phyloP scores from a whole-genome alignment of 106 monocot genomes.

The Apostasia shenzhenica region DNA sequence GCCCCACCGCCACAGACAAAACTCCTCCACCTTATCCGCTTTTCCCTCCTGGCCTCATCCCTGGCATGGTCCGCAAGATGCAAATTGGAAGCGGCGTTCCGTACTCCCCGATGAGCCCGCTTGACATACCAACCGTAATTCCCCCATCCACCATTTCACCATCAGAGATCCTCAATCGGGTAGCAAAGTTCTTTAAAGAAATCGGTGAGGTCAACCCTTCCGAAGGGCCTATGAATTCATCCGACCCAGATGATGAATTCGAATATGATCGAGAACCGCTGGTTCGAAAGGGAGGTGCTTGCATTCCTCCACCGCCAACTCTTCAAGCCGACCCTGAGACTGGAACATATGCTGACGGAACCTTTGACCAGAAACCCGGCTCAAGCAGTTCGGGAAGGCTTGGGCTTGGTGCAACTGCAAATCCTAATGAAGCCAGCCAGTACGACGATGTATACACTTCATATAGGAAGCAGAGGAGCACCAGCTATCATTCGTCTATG shows the following conservation, averaged over 20 bases:
- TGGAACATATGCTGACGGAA: conserved; percentile 66
- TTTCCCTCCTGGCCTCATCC: conserved; percentile 93
- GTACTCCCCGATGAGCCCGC: conserved; percentile 88
- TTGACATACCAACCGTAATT: conserved; percentile 90
- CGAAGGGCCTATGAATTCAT: conserved; percentile 48
- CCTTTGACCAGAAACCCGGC: conserved; percentile 46
- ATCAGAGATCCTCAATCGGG: conserved; percentile 66
- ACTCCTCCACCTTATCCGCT: conserved; percentile 82
- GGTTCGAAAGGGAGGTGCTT: conserved; percentile 74
- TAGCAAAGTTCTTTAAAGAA: conserved; percentile 80
- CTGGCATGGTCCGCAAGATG: conserved; percentile 98
- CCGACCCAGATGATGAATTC: conserved; percentile 31
- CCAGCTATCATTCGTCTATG: conserved; percentile 88
- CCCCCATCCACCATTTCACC: conserved; percentile 71
- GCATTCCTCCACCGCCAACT: conserved; percentile 83
- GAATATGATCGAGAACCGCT: conserved; percentile 58
- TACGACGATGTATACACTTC: conserved; percentile 94
- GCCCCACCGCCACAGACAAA: conserved; percentile 17
- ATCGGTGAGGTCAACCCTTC: conserved; percentile 93
- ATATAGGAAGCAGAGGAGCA: conserved; percentile 89
- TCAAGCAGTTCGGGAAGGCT: conserved; percentile 44
- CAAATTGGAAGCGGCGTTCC: conserved; percentile 96
- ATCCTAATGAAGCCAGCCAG: conserved; percentile 80
- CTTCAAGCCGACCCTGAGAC: conserved; percentile 79
- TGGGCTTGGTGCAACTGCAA: conserved; percentile 79